A percentile compares a stretch with the other conserved stretches of the same genome.
phyloP scores from a whole-genome alignment of 495 filamentous ascomycete species.

The Penicillium bialowiezense region DNA sequence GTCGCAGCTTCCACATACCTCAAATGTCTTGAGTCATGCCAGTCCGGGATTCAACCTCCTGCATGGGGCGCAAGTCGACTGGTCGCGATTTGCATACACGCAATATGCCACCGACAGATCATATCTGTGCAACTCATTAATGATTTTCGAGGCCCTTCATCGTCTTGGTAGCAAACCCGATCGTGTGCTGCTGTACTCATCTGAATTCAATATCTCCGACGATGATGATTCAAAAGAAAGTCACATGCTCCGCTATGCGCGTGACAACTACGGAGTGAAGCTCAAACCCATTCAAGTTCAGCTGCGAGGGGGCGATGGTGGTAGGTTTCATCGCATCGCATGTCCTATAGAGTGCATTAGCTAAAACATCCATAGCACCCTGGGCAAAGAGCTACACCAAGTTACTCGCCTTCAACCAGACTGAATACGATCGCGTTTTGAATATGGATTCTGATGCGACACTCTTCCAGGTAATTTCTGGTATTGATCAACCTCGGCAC shows the following conservation, averaged over 20 bases:
- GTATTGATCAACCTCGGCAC: too few relatives aligned
- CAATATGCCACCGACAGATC: constrained; percentile 59
- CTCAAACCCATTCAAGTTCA: constrained; percentile 52
- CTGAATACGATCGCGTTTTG: constrained; percentile 58
- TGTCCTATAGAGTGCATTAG: too few relatives aligned
- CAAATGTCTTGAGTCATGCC: too few relatives aligned
- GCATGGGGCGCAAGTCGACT: constrained; percentile 26
- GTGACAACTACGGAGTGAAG: constrained; percentile 54
- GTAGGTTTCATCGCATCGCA: constrained; percentile 31
- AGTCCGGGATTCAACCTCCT: background rate
- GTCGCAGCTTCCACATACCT: too few relatives aligned
- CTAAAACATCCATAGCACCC: constrained; percentile 28
- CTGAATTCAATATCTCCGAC: constrained; percentile 27
- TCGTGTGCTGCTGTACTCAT: constrained; percentile 58
- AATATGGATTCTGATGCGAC: constrained; percentile 60
- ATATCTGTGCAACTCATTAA: constrained; percentile 66
- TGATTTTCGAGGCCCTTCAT: constrained; percentile 59
- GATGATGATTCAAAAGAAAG: constrained; percentile 33
- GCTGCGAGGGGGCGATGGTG: constrained; percentile 17
- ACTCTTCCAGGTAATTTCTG: constrained; percentile 38
- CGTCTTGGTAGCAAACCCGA: constrained; percentile 55
- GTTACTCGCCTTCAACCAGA: constrained; percentile 63
- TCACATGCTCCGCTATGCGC: constrained; percentile 51
- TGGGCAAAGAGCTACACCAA: constrained; percentile 60
- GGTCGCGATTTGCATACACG: constrained; percentile 57